Base-by-base conservation (phyloP, 2,329 filamentous ascomycete genomes). In the Fusarium begoniae region DNA sequence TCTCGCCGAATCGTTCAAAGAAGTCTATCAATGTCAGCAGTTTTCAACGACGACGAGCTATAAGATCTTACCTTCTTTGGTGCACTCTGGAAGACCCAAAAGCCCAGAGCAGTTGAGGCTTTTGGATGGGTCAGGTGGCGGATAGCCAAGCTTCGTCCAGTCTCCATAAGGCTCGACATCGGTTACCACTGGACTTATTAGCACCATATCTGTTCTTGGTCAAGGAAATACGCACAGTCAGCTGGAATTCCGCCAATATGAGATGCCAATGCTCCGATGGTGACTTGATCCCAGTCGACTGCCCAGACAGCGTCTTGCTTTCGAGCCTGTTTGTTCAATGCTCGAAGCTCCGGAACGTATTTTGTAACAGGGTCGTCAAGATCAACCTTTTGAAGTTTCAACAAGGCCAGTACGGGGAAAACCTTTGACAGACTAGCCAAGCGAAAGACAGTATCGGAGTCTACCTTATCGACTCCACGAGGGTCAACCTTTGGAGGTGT, bases 111-210 rank as follows among this genome's bases (percentile, higher is more conserved):
- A 72, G 11, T 72, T 72, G 7, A 72, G 54, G 1, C 38, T 60
- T n/a, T 14, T 63, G 5, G 68, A 53, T 6, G 43, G 24, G 3
- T 72, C 63, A 12, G 20, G 18, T 1, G 22, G 3, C 1, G 69
- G 69, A 0, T 41, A 69, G 0, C 69, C 69, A 13, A 72, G 58
- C 4, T 20, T n/a, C 1, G 68, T 69, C 68, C 68, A 72, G 35
- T 72, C 69, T 3, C 63, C 69, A 4, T 72, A 72, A 9, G 69
- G 58, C 20, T 47, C n/a, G 4, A 68, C 51, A 24, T 72, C 69
- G 1, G 69, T 47, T 10, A 10, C 24, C 48, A 72, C 69, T 72
- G 8, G 1, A 17, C 3, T 0, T 0, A n/a, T 72, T 15, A 72
- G 43, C 6, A 48, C 18, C 6, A 2, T 3, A 1, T 9, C 0